phyloP scores from a whole-genome alignment of 305 asterid genomes.

The Rubia balearica region DNA sequence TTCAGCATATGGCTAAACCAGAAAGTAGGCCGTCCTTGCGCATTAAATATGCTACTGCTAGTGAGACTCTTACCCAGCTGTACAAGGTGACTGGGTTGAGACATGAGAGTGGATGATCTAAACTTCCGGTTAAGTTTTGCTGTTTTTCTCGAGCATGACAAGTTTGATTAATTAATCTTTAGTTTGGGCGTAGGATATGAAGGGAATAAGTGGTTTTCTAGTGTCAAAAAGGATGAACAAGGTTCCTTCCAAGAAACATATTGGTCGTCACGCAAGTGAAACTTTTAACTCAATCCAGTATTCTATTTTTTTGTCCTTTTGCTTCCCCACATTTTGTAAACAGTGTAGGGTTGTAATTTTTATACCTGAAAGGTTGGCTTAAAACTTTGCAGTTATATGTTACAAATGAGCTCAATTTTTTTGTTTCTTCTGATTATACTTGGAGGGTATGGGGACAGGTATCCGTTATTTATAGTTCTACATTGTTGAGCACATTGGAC shows the following conservation, averaged over 20 bases:
- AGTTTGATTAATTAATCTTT: background rate
- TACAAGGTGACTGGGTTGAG: background rate
- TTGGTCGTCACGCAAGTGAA: background rate
- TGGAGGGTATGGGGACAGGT: too few species aligned
- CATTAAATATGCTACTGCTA: background rate
- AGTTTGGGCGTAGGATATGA: background rate
- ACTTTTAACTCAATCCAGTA: background rate
- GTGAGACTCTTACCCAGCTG: slow-evolving; percentile 5
- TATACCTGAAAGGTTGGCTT: background rate
- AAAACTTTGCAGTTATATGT: too few species aligned
- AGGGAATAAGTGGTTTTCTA: background rate
- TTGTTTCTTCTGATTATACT: too few species aligned
- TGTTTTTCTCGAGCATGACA: background rate
- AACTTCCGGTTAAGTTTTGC: background rate
- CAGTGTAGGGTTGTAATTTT: background rate
- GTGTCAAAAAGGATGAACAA: background rate
- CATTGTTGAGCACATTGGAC: too few species aligned
- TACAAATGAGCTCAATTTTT: too few species aligned
- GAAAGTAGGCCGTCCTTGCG: background rate
- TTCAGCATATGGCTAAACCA: background rate
- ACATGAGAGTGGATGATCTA: background rate
- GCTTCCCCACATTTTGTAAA: background rate
- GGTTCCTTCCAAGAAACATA: background rate
- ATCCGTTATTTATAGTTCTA: too few species aligned
- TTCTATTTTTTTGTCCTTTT: background rate